phyloP scores from a whole-genome alignment of 768 basidiomycete species.

The Kwoniella europaea region DNA sequence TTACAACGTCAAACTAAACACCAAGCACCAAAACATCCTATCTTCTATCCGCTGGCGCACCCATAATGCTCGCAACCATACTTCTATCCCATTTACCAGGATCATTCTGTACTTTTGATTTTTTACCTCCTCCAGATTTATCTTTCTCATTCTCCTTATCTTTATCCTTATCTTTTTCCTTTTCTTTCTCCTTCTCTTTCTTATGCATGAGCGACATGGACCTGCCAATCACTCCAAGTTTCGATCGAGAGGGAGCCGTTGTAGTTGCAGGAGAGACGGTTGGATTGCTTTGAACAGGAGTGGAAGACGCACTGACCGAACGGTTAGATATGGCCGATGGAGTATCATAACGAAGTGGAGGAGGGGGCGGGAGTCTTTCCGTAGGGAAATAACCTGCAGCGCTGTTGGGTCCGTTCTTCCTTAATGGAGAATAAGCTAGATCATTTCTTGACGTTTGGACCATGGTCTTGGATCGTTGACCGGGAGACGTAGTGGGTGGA shows the following conservation, averaged over 20 bases:
- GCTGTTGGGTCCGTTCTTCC: slow-evolving; percentile 6
- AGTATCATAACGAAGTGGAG: slow-evolving; percentile 19
- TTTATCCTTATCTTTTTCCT: slow-evolving; percentile 23
- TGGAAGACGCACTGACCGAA: background rate
- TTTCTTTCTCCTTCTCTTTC: slow-evolving; percentile 12
- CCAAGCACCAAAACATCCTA: background rate
- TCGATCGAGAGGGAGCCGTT: slow-evolving; percentile 21
- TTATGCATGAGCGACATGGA: slow-evolving; percentile 32
- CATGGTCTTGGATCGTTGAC: slow-evolving; percentile 13
- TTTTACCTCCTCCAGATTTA: slow-evolving; percentile 14
- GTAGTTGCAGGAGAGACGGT: background rate
- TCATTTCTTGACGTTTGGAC: background rate
- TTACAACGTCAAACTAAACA: background rate
- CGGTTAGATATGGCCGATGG: slow-evolving; percentile 7
- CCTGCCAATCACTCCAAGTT: slow-evolving; percentile 34
- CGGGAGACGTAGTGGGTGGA: slow-evolving; percentile 1
- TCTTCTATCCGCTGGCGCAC: slow-evolving; percentile 35
- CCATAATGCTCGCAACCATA: slow-evolving; percentile 55
- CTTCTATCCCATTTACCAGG: slow-evolving; percentile 50
- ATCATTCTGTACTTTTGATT: slow-evolving; percentile 34
- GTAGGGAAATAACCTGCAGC: slow-evolving; percentile 13
- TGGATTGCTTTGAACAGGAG: background rate
- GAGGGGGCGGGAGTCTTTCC: slow-evolving; percentile 20
- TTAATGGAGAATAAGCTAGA: slow-evolving; percentile 6
- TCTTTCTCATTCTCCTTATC: slow-evolving; percentile 27